Evolutionary conservation across 2,329 filamentous ascomycete species (phyloP), one percentile per base, ranked within the genome.

Genomic region (Aspergillus ibericus): DNA sequence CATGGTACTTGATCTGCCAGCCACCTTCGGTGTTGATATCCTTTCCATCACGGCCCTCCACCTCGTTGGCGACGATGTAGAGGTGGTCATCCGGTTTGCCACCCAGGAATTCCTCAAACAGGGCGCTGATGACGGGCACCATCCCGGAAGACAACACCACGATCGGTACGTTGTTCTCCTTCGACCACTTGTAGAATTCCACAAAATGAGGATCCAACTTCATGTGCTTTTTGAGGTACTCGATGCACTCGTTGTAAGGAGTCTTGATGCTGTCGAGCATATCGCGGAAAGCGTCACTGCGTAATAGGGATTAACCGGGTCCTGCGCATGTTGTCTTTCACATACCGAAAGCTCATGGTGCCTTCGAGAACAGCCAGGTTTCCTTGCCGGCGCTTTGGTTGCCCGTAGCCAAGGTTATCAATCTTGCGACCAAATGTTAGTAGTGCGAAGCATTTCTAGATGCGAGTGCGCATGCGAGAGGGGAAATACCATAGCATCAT

Each of bases 81-180:
- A 98, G 89, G 71, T 93, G 71, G 55, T 63, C 68, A 49, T 86
- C 82, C 34, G 87, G 85, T 66, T 89, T 88, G 29, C 89, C 87
- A n/a, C 93, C 93, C 3, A 98, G 82, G 52, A 96, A 83, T 67
- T 90, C 87, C 62, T 88, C 84, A 59, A 99, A 82, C 64, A 98
- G 82, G 15, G 90, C 91, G 61, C 88, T 86, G 74, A 99, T 97
- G 68, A 98, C 86, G 36, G 93, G 93, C 67, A 87, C 84, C 95
- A 99, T 98, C 63, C 95, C 95, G 46, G 90, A 91, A 62, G 90
- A 95, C 34, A 99, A 82, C 20, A 99, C 90, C 18, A 98, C 92
- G 63, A 97, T 89, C 25, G 95, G 95, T 13, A 98, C 87, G 73
- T 96, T 93, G 77, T 93, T 88, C 63, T 82, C 81, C 62, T 87